Percentiles rank a stretch among this genome's conserved stretches.
Evolutionary conservation across 2,329 filamentous ascomycete species (phyloP).

Genomic region (Hirsutella thompsonii): DNA sequence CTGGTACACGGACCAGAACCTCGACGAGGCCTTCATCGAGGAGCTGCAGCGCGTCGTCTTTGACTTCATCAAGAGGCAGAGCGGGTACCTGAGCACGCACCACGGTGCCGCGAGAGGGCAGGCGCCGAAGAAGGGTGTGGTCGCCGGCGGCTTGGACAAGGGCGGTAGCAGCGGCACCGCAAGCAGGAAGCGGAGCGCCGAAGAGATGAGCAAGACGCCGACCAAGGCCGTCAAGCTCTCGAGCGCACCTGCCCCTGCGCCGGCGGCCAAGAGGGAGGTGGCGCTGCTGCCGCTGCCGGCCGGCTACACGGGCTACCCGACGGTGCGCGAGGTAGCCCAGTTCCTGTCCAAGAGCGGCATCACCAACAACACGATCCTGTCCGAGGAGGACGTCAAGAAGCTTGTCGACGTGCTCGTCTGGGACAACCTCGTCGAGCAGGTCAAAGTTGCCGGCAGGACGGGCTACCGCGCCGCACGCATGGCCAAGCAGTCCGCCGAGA

Average conservation of each 20-base stretch:
- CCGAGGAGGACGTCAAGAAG: constrained; percentile 68
- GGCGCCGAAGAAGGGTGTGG: constrained; percentile 41
- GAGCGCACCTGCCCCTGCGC: constrained; percentile 6
- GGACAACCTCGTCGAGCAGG: constrained; percentile 68
- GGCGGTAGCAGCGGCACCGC: too few relatives aligned
- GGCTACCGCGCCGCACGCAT: constrained; percentile 41
- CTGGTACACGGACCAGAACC: constrained; percentile 85
- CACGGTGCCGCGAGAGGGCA: constrained; percentile 23
- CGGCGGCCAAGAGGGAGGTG: constrained; percentile 17
- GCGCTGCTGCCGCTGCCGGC: constrained; percentile 42
- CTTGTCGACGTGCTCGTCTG: constrained; percentile 80
- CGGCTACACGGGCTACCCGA: constrained; percentile 69
- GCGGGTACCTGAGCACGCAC: constrained; percentile 48
- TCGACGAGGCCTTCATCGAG: constrained; percentile 81
- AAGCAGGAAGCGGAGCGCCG: constrained; percentile 39
- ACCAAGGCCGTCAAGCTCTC: constrained; percentile 9
- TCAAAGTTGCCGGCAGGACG: constrained; percentile 34
- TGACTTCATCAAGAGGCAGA: constrained; percentile 57
- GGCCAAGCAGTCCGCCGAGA: constrained; percentile 28
- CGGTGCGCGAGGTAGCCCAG: constrained; percentile 62
- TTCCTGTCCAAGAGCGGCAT: constrained; percentile 58
- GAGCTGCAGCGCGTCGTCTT: constrained; percentile 62
- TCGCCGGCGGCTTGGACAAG: constrained; percentile 32
- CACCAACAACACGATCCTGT: constrained; percentile 57
- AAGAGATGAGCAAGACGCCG: constrained; percentile 20